phyloP scores from a whole-genome alignment of 305 asterid species.

The Solanum hybrid region DNA sequence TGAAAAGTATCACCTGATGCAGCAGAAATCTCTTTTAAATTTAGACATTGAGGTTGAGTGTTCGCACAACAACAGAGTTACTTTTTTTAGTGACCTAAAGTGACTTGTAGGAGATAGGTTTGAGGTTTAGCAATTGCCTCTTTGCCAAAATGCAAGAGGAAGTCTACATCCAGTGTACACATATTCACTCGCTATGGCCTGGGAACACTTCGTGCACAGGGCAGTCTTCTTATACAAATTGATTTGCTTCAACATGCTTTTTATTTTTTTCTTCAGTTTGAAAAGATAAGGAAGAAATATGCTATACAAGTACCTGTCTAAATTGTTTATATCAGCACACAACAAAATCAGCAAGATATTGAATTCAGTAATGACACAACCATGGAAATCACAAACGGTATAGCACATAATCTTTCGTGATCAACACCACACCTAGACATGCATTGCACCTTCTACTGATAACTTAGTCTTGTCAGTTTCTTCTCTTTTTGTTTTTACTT shows the following conservation, averaged over 20 bases:
- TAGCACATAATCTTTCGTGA: neutral
- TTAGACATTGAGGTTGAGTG: neutral
- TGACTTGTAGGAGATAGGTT: neutral
- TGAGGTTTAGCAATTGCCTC: neutral
- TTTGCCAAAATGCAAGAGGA: neutral
- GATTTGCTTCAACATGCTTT: neutral
- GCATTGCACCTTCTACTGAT: neutral
- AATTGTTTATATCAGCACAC: neutral
- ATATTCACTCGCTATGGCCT: neutral
- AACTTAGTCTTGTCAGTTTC: neutral
- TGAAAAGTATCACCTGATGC: constrained; percentile 1
- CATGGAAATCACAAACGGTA: neutral
- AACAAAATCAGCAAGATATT: neutral
- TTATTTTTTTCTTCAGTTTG: neutral
- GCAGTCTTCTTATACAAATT: neutral
- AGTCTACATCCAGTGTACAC: neutral
- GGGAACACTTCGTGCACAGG: neutral
- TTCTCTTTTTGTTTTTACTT: neutral
- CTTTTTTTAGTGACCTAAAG: neutral
- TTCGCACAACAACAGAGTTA: neutral
- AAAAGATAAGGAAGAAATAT: neutral
- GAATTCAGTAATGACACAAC: neutral
- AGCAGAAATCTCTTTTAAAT: neutral
- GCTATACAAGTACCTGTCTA: neutral
- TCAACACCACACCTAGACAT: neutral